Base-by-base conservation (phyloP, 192 early-diverging fungal genomes). In the Rhizophagus sp. region DNA sequence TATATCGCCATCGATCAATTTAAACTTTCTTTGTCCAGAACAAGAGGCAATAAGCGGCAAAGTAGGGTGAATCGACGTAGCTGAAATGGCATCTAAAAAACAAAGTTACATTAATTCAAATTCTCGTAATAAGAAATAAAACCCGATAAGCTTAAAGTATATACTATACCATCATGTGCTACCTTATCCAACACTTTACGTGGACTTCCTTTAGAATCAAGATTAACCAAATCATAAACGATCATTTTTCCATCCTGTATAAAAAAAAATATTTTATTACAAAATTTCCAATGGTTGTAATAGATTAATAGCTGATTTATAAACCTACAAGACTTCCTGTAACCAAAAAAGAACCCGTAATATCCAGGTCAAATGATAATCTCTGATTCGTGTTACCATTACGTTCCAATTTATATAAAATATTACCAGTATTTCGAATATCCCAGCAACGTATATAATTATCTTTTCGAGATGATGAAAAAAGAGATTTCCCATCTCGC, bases 381-480 rank as follows among this genome's bases (percentile, higher is more conserved):
- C 95, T 87, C 81, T 95, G 95, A 76, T 92, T 93, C 9, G 95
- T 94, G 33, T 85, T 81, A 1, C 89, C 88, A 17, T 81, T 69
- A 17, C 95, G 82, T 17, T 80, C 74, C 22, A 93, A 61, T 1
- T 84, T 81, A 27, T 84, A 84, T 27, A 93, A 76, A 0, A 93
- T 85, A 24, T 91, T 86, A 0, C 90, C 90, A 68, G 94, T 87
- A 63, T 96, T 91, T 2, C 95, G 85, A 24, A 94, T 88, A 82
- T 96, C 95, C 94, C 95, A 95, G 33, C 90, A 94, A 1, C 88
- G 84, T 22, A 96, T 88, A 36, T 71, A 67, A n/a, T 83, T 36
- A 7, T 89, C 82, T 47, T 89, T 88, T 15, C 95, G 87, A 22
- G 90, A 90, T 39, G 90, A 90, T 1, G 92, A 88, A 82, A 89